A percentile compares a stretch with the other conserved stretches of the same genome.
Evolutionary conservation across 495 filamentous ascomycete species (phyloP).

Genomic region (Trichodelitschia bisporula): DNA sequence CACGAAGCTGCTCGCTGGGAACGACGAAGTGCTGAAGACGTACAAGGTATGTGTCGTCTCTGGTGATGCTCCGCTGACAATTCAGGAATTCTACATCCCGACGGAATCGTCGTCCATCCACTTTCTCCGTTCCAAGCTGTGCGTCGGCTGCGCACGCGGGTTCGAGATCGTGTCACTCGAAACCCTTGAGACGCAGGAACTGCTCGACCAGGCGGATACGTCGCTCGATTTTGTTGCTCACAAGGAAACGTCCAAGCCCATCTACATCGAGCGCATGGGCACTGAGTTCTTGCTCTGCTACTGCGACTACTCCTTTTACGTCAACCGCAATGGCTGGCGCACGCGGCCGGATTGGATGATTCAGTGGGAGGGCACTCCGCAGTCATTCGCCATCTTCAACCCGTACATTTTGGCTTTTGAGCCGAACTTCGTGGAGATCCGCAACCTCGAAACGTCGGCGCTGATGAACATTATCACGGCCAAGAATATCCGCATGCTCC

Average conservation of each 20-base stretch:
- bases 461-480: slow-evolving; percentile 83
- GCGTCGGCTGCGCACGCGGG: slow-evolving; percentile 80
- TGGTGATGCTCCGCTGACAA: slow-evolving; percentile 6
- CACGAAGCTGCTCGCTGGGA: slow-evolving; percentile 79
- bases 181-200: slow-evolving; percentile 86
- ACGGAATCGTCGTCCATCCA: slow-evolving; percentile 91
- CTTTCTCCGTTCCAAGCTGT: slow-evolving; percentile 89
- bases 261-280: slow-evolving; percentile 89
- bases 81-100: slow-evolving; percentile 85
- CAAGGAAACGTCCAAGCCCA: slow-evolving; percentile 83
- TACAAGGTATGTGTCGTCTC: too few species aligned
- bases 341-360: slow-evolving; percentile 91
- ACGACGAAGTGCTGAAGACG: slow-evolving; percentile 80
- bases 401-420: slow-evolving; percentile 97
- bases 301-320: slow-evolving; percentile 94
- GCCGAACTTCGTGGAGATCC: slow-evolving; percentile 92
- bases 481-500: slow-evolving; percentile 89
- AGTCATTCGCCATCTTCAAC: slow-evolving; percentile 74
- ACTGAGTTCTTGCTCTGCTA: slow-evolving; percentile 97
- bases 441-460: slow-evolving; percentile 77
- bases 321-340: slow-evolving; percentile 95
- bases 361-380: slow-evolving; percentile 85
- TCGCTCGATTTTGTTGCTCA: slow-evolving; percentile 88
- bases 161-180: slow-evolving; percentile 96
- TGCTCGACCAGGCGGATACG: slow-evolving; percentile 94